A percentile compares a stretch with the other conserved stretches of the same genome.
Conservation (phyloP, 257 asterid species). For the Cynanchum wilfordii region DNA sequence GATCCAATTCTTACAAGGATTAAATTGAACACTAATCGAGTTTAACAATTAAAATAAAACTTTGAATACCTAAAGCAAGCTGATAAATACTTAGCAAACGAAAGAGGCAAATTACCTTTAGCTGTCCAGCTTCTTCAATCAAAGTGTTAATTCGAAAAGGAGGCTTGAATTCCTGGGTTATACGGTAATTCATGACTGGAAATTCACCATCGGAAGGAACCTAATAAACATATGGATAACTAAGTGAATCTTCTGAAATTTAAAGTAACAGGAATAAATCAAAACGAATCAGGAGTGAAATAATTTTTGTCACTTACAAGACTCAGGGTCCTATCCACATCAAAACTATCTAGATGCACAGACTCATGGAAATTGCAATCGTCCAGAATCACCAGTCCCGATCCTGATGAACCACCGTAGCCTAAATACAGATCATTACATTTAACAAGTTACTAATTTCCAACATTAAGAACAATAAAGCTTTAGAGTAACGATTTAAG, state of each 20-base stretch:
- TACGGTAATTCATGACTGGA: constrained; percentile 99
- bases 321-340: constrained; percentile 81
- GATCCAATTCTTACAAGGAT: background rate
- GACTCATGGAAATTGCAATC: constrained; percentile 99
- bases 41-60: background rate
- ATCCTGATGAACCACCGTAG: constrained; percentile 80
- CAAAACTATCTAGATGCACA: constrained; percentile 92
- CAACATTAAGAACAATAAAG: background rate
- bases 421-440: constrained; percentile 35
- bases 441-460: background rate
- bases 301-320: constrained; percentile 51
- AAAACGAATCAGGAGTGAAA: constrained; percentile 17
- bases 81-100: background rate
- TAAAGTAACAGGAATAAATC: constrained; percentile 11
- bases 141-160: constrained; percentile 84
- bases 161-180: constrained; percentile 98
- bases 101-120: constrained; percentile 50
- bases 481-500: constrained; percentile 5
- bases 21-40: background rate
- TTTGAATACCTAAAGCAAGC: background rate
- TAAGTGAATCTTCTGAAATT: background rate
- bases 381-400: constrained; percentile 88
- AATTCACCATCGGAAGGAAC: constrained; percentile 99
- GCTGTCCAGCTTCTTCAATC: constrained; percentile 91
- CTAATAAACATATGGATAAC: constrained; percentile 36